These are phyloP conservation scores for Coprinopsis cinerea DNA, from an alignment of 768 basidiomycete genomes.

Conservation along the genomic window DNA sequence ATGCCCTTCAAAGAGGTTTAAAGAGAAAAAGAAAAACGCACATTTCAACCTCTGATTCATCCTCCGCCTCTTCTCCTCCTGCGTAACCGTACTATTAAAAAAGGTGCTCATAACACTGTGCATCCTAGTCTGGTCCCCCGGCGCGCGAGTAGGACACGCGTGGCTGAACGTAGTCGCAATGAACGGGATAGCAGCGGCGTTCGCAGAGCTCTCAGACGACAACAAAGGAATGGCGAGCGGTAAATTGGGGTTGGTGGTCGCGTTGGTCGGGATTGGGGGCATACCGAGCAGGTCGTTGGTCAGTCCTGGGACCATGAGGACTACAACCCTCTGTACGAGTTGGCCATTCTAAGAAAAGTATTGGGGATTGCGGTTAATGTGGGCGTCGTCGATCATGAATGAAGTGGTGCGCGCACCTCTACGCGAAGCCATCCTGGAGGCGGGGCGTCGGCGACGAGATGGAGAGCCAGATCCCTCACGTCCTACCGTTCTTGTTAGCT, in stretches of 20 bases:
- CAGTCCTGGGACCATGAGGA: slow-evolving; percentile 82
- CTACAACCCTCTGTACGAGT: slow-evolving; percentile 71
- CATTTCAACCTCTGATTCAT: slow-evolving; percentile 32
- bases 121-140: slow-evolving; percentile 82
- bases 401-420: slow-evolving; percentile 45
- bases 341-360: slow-evolving; percentile 52
- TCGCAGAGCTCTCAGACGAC: slow-evolving; percentile 19
- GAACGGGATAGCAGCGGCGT: slow-evolving; percentile 47
- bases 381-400: background rate
- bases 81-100: slow-evolving; percentile 74
- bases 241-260: slow-evolving; percentile 46
- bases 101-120: slow-evolving; percentile 81
- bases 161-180: slow-evolving; percentile 82
- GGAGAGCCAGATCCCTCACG: slow-evolving; percentile 78
- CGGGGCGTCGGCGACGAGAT: slow-evolving; percentile 77
- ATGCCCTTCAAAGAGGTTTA: background rate
- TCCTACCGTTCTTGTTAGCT: slow-evolving; percentile 46
- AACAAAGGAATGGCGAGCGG: slow-evolving; percentile 37
- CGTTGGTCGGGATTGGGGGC: slow-evolving; percentile 63
- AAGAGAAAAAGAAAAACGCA: slow-evolving; percentile 19
- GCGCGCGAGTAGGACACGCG: slow-evolving; percentile 89
- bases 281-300: slow-evolving; percentile 68
- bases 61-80: slow-evolving; percentile 73
- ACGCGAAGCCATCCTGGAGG: slow-evolving; percentile 83
- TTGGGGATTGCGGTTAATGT: slow-evolving; percentile 3